Conservation (phyloP, 805 yeast genomes). For the Wickerhamia fluorescens region DNA sequence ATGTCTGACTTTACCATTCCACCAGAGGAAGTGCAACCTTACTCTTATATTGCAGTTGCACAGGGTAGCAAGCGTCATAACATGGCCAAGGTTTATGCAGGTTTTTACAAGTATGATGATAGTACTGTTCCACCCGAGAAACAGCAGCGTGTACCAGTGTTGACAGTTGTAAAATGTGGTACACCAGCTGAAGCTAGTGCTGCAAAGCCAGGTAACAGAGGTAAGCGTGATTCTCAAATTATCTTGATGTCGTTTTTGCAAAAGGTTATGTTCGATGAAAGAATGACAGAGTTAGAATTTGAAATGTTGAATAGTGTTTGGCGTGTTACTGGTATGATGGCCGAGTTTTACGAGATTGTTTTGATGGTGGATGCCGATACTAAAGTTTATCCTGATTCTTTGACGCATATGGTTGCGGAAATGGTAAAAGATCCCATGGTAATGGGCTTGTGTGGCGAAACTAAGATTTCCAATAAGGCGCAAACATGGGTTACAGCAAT, state of each 20-base stretch:
- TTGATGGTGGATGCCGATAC: slow-evolving; percentile 97
- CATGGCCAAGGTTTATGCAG: slow-evolving; percentile 95
- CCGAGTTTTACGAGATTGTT: slow-evolving; percentile 73
- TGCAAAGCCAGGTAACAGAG: slow-evolving; percentile 81
- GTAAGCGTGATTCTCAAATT: slow-evolving; percentile 92
- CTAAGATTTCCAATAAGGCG: slow-evolving; percentile 78
- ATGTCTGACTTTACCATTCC: slow-evolving; percentile 67
- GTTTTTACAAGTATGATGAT: slow-evolving; percentile 83
- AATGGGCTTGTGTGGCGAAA: slow-evolving; percentile 95
- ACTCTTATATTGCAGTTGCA: slow-evolving; percentile 93
- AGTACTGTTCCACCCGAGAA: slow-evolving; percentile 67
- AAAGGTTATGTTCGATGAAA: slow-evolving; percentile 80
- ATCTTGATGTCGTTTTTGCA: slow-evolving; percentile 87
- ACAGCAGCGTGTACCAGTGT: slow-evolving; percentile 79
- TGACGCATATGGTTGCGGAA: slow-evolving; percentile 85
- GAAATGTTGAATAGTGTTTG: slow-evolving; percentile 70
- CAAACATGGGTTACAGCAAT: slow-evolving; percentile 88
- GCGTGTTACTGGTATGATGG: slow-evolving; percentile 79
- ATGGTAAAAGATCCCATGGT: slow-evolving; percentile 80
- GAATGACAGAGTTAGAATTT: slow-evolving; percentile 87
- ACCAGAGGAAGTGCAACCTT: slow-evolving; percentile 67
- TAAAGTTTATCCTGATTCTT: slow-evolving; percentile 74
- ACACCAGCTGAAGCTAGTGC: slow-evolving; percentile 69
- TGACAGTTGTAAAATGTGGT: slow-evolving; percentile 81
- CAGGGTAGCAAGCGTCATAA: slow-evolving; percentile 92